Base-by-base conservation (phyloP, 441 rosid species). In the Brassica balearica region DNA sequence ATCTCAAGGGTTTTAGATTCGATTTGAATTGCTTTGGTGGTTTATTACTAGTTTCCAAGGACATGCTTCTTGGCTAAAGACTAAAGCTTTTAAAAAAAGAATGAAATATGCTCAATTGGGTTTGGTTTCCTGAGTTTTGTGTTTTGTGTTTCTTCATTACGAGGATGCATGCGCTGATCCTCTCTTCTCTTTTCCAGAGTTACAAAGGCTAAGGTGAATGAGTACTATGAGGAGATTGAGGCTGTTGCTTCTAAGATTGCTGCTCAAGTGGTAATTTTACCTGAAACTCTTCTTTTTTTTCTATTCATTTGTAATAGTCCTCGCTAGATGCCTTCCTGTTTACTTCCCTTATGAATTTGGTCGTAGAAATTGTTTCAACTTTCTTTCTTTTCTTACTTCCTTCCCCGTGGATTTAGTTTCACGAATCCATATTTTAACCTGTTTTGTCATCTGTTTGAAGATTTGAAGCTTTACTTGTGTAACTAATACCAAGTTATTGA, bases 221-320 rank as follows among this genome's bases (percentile, higher is more conserved):
- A 73, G 2, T 79, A 79, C 67, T 36, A 68, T 68, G 82, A 79
- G 5, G 68, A 62, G 78, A 79, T 79, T 63, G 78, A 79, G 73
- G 71, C 38, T 68, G 10, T 79, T 73, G 78, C 82, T 53, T 62
- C 82, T 0, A 79, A 0, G 5, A 25, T 79, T 36, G 60, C 66
- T 68, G 5, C 74, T 23, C 77, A 61, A 51, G 71, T 27, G 5
- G 82, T 79, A 74, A 79, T 0, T 60, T 51, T 66, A 34, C 8
- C 8, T 4, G 8, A 0, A 73, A 79, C 20, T 55, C 22, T n/a
- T 61, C 64, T 23, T 60, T 38, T 38, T 62, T 62, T 27, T 2
- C 1, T 5, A 8, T 64, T 60, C 3, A 55, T 11, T 25, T 25
- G 56, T 3, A 8, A 7, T 14, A 38, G 4, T 58, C 29, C 29